Evolutionary conservation across 1,139 yeast species (phyloP).

Genomic region (Suhomyces panamericanus): DNA sequence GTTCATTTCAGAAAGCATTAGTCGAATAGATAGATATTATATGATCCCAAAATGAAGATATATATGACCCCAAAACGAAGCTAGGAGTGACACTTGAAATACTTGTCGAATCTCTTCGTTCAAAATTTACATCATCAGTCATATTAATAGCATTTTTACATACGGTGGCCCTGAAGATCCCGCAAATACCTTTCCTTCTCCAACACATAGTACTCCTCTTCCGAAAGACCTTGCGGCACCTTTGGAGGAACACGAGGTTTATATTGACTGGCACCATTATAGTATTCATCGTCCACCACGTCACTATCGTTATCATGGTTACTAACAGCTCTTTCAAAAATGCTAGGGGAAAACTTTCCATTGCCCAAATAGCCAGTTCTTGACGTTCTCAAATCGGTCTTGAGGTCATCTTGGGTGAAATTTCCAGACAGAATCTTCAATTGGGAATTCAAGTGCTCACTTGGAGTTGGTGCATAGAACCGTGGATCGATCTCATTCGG

Average conservation of each 20-base stretch:
- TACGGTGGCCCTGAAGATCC: constrained; percentile 44
- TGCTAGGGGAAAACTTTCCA: constrained; percentile 42
- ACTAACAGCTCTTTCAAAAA: constrained; percentile 27
- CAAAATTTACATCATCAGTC: no score
- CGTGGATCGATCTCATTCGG: constrained; percentile 45
- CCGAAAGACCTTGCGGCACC: constrained; percentile 51
- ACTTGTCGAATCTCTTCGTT: no score
- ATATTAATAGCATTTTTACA: not conserved
- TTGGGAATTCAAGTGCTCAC: constrained; percentile 34
- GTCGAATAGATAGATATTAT: no score
- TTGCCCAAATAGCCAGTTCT: constrained; percentile 28
- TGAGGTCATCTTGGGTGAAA: constrained; percentile 23
- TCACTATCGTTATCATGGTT: constrained; percentile 16
- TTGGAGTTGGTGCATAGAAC: constrained; percentile 50
- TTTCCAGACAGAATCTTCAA: constrained; percentile 26
- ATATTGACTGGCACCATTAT: constrained; percentile 35
- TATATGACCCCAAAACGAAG: no score
- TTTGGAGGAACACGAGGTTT: constrained; percentile 55
- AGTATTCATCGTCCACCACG: constrained; percentile 22
- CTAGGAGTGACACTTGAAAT: no score
- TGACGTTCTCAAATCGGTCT: constrained; percentile 19
- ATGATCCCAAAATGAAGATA: no score
- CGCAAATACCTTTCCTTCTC: constrained; percentile 44
- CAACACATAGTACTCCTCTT: constrained; percentile 47
- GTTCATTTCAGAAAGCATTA: no score